Base-by-base conservation (phyloP, 2,329 filamentous ascomycete species). In the Raffaelea albimanens region DNA sequence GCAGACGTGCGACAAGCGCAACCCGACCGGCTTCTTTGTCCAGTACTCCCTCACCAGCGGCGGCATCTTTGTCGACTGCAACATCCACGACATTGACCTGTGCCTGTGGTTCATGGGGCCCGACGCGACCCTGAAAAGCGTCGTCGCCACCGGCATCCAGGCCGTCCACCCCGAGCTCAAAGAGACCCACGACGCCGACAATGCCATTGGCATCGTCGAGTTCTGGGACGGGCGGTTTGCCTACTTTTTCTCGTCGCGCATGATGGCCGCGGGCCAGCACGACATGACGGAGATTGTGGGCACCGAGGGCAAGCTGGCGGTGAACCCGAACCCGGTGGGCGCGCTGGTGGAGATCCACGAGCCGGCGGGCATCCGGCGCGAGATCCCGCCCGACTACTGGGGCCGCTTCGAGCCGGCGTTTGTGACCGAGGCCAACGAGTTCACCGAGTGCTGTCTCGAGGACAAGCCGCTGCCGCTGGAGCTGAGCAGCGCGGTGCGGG, bases 211-310 rank as follows among this genome's bases (percentile, higher is more conserved):
- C 18, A 38, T 48, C 25, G 42, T 48, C 14, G 46, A 48, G 42
- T 48, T 48, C 16, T 48, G 46, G 46, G 36, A 31, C 16, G 25
- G 19, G 10, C 23, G 25, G n/a, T 33, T 48, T n/a, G 46, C 46
- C 10, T 48, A 44, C 34, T 44, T 48, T 14, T 48, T 39, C 42
- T 39, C 33, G 22, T 39, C 29, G 34, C 46, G 46, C 23, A 48
- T 48, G 46, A 48, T 48, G 46, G 46, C 46, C 2, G 14, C 46
- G 1, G 46, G 46, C 8, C 38, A 40, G 22, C 46, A 48, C 36
- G 46, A 48, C 21, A 48, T 48, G 46, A 44, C 46, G 9, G 46
- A 48, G 38, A 48, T 48, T 13, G 25, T 48, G 10, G 46, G 46
- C 19, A 44, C 46, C 2, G 29, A 48, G 20, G 46, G 46, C 36